Conservation (phyloP, 768 basidiomycete genomes). For the Xerocomellus amylosporus region DNA sequence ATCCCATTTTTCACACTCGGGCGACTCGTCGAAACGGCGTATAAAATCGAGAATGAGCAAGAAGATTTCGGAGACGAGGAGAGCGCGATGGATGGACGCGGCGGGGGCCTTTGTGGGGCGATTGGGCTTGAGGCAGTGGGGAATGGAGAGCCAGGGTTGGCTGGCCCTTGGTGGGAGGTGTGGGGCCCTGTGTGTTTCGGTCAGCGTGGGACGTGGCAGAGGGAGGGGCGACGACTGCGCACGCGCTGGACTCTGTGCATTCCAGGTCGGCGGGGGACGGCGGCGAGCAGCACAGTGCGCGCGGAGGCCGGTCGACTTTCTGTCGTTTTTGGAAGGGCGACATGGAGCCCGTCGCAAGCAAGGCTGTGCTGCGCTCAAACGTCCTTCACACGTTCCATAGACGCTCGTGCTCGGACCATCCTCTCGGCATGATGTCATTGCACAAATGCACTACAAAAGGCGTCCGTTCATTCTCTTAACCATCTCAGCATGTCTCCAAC, state of each 20-base stretch:
- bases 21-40: constrained; percentile 19
- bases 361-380: neutral
- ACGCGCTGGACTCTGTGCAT: neutral
- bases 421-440: neutral
- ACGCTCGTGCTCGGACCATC: constrained; percentile 1
- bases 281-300: neutral
- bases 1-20: constrained; percentile 18
- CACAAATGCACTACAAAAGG: neutral
- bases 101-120: neutral
- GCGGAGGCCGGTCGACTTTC: neutral
- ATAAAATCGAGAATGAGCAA: constrained; percentile 22
- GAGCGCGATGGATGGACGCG: constrained; percentile 18
- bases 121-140: neutral
- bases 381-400: neutral
- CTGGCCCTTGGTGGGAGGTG: neutral
- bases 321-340: neutral
- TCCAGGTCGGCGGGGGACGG: neutral
- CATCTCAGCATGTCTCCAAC: neutral
- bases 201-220: neutral
- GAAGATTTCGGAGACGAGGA: constrained; percentile 23
- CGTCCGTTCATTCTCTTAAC: neutral
- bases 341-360: neutral
- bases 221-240: neutral
- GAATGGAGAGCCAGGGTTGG: neutral
- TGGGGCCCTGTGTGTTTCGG: neutral